Evolutionary conservation across 805 yeast species (phyloP).

Genomic region (Lipomyces starkeyi): DNA sequence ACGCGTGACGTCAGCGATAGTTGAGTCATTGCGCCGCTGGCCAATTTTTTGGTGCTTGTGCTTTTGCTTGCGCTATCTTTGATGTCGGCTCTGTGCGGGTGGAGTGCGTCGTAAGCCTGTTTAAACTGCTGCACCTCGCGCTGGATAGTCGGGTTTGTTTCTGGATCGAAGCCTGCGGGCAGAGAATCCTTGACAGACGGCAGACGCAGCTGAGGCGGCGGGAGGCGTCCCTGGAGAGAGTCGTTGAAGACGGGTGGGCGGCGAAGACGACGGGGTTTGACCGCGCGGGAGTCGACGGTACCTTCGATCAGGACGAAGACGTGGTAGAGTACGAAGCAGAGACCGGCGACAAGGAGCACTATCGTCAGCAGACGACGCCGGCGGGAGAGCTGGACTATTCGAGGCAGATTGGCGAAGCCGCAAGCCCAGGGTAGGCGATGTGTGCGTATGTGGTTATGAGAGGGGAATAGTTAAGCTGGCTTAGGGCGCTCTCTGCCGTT

Average conservation of each 20-base stretch:
- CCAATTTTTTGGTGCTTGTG: neutral
- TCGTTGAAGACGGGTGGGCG: neutral
- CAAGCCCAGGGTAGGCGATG: neutral
- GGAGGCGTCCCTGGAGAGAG: neutral
- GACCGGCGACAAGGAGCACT: neutral
- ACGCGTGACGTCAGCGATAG: slow-evolving; percentile 18
- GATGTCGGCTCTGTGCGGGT: neutral
- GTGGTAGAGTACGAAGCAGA: neutral
- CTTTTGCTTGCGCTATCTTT: neutral
- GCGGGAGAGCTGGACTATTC: slow-evolving; percentile 1
- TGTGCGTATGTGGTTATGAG: neutral
- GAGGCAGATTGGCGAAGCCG: neutral
- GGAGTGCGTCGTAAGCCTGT: neutral
- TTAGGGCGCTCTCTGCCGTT: too few species aligned
- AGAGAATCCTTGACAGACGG: slow-evolving; percentile 19
- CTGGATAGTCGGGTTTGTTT: slow-evolving; percentile 4
- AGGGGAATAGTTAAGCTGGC: neutral
- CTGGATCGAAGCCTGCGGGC: slow-evolving; percentile 10
- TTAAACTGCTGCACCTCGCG: slow-evolving; percentile 4
- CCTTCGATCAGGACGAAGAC: neutral
- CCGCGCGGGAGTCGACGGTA: neutral
- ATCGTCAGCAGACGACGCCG: slow-evolving; percentile 3
- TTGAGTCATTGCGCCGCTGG: slow-evolving; percentile 2
- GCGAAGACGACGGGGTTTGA: neutral
- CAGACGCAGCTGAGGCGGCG: slow-evolving; percentile 15